These are phyloP conservation scores for Puya raimondii DNA, from an alignment of 176 grass and related monocot species.

Conservation along the genomic window DNA sequence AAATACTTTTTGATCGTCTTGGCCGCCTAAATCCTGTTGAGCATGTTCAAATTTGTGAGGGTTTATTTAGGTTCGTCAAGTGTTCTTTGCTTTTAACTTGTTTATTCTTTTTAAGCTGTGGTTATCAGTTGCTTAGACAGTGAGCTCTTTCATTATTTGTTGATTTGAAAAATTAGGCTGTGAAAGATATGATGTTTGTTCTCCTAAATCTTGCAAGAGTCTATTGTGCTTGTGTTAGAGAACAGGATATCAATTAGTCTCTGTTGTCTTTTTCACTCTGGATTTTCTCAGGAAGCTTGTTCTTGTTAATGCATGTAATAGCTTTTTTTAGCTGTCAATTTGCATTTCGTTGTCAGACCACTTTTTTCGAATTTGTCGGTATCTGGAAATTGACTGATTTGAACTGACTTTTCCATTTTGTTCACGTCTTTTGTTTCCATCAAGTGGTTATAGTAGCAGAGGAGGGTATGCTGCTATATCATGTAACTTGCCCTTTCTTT, in stretches of 20 bases:
- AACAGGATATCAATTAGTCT: background rate
- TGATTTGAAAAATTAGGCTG: too few relatives aligned
- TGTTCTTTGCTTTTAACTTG: background rate
- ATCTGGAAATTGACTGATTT: too few relatives aligned
- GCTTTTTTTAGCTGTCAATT: too few relatives aligned
- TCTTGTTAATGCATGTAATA: background rate
- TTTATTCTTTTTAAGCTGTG: background rate
- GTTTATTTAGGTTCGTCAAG: constrained; percentile 73
- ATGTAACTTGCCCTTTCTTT: too few relatives aligned
- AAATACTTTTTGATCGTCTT: constrained; percentile 87
- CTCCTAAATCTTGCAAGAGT: background rate
- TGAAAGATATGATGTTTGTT: background rate
- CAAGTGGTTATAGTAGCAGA: too few relatives aligned
- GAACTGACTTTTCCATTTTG: too few relatives aligned
- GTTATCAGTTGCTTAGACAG: background rate
- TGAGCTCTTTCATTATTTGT: too few relatives aligned
- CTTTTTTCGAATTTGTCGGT: too few relatives aligned
- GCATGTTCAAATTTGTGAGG: constrained; percentile 74
- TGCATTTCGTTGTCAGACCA: too few relatives aligned
- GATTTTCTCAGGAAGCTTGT: background rate
- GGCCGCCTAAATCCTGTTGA: constrained; percentile 77
- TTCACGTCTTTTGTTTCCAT: too few relatives aligned
- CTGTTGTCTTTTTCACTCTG: background rate
- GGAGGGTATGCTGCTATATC: too few relatives aligned
- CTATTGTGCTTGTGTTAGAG: background rate